Conservation (phyloP, 2,329 filamentous ascomycete genomes). For the Penicillium sclerotiorum region DNA sequence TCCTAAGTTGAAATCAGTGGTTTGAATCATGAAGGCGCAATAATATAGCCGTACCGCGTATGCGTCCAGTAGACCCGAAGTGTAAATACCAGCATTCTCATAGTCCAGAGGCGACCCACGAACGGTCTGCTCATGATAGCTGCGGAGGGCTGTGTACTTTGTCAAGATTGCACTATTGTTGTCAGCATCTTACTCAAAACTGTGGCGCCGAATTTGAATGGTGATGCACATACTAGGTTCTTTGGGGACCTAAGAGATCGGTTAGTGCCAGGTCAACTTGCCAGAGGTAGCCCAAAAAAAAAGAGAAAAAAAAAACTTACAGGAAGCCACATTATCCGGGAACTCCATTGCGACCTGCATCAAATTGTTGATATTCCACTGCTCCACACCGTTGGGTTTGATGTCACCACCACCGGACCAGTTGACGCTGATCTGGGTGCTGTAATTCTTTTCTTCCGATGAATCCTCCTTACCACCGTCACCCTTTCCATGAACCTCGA, state of each 20-base stretch:
- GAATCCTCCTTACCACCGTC: background rate
- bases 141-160: background rate
- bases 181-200: too few species aligned
- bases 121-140: background rate
- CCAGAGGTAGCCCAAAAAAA: too few species aligned
- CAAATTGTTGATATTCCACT: background rate
- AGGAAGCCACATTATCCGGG: background rate
- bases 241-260: background rate
- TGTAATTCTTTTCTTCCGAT: background rate
- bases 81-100: background rate
- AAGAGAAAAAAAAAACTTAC: too few species aligned
- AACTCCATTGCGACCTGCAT: background rate
- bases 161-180: slow-evolving; percentile 3
- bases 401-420: slow-evolving; percentile 4
- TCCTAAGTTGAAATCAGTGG: background rate
- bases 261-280: too few species aligned
- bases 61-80: background rate
- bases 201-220: too few species aligned
- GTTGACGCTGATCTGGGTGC: background rate
- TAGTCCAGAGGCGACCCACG: background rate
- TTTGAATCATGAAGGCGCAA: background rate
- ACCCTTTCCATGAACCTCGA: background rate
- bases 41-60: background rate
- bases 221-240: slow-evolving; percentile 1
- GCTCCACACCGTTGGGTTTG: background rate